Evolutionary conservation across 2,329 filamentous ascomycete species (phyloP).

Genomic region (Aureobasidium zeae): DNA sequence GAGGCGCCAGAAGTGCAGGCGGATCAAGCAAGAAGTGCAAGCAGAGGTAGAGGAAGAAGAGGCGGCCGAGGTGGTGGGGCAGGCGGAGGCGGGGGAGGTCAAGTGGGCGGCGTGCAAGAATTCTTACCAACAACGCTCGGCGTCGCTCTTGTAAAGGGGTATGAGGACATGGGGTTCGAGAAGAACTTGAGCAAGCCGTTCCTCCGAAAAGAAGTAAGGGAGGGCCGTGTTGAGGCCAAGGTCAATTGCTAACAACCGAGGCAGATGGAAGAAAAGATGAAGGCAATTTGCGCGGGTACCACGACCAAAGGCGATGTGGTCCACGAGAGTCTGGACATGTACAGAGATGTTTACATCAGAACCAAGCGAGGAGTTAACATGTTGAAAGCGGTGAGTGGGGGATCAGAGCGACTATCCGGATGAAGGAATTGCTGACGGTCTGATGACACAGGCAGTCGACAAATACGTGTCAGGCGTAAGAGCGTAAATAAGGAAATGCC

Average conservation of each 20-base stretch:
- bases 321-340: conserved; percentile 74
- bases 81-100: conserved; percentile 38
- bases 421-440: neutral
- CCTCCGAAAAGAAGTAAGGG: conserved; percentile 66
- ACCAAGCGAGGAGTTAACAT: conserved; percentile 65
- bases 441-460: conserved; percentile 4
- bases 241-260: conserved; percentile 11
- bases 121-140: conserved; percentile 90
- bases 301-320: conserved; percentile 67
- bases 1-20: conserved; percentile 26
- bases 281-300: conserved; percentile 83
- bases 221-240: neutral
- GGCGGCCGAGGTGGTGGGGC: conserved; percentile 42
- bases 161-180: conserved; percentile 88
- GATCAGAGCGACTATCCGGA: neutral
- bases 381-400: conserved; percentile 42
- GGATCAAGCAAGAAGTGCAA: conserved; percentile 28
- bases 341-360: conserved; percentile 75
- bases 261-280: conserved; percentile 90
- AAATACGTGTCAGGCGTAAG: conserved; percentile 10
- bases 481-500: too few species aligned
- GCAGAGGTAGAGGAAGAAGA: conserved; percentile 31
- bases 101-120: conserved; percentile 55
- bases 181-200: conserved; percentile 93
- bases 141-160: conserved; percentile 84